These are phyloP conservation scores for Apiotrichum veenhuisii DNA, from an alignment of 1,284 basidiomycete genomes.

Conservation along the genomic window DNA sequence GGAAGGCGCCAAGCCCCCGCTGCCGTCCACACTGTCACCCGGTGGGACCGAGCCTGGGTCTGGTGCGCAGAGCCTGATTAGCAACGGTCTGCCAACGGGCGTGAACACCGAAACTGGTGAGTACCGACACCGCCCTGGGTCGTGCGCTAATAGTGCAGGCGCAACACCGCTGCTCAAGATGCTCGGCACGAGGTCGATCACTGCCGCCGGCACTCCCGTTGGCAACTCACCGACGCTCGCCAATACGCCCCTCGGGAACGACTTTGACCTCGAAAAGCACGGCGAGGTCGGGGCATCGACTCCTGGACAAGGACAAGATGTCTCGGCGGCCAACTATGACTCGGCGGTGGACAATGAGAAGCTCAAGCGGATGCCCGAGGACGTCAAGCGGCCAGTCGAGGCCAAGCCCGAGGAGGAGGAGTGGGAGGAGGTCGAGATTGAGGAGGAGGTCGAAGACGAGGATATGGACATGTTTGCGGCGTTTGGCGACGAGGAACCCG, in stretches of 20 bases:
- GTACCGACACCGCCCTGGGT: neutral
- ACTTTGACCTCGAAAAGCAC: conserved; percentile 40
- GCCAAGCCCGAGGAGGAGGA: conserved; percentile 25
- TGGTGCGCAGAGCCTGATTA: conserved; percentile 38
- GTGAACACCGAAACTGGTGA: conserved; percentile 29
- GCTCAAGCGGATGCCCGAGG: too few relatives aligned
- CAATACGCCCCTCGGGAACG: conserved; percentile 36
- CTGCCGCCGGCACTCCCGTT: conserved; percentile 25
- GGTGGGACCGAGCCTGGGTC: conserved; percentile 3
- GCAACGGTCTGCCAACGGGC: conserved; percentile 35
- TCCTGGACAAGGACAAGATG: conserved; percentile 23
- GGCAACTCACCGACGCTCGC: conserved; percentile 31
- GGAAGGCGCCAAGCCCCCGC: conserved; percentile 12
- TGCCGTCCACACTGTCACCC: neutral
- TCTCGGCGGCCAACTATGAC: conserved; percentile 87
- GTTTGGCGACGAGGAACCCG: conserved; percentile 55
- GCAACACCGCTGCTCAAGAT: conserved; percentile 36
- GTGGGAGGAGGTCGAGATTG: conserved; percentile 59
- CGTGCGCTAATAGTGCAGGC: conserved; percentile 13
- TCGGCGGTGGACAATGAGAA: conserved; percentile 50
- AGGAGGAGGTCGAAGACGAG: conserved; percentile 59
- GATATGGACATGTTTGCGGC: conserved; percentile 90
- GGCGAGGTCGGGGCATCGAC: conserved; percentile 15
- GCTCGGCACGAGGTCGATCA: conserved; percentile 28
- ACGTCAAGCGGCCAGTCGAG: neutral